These are phyloP conservation scores for Termitomyces titanicus DNA, from an alignment of 768 basidiomycete species.

Conservation along the genomic window DNA sequence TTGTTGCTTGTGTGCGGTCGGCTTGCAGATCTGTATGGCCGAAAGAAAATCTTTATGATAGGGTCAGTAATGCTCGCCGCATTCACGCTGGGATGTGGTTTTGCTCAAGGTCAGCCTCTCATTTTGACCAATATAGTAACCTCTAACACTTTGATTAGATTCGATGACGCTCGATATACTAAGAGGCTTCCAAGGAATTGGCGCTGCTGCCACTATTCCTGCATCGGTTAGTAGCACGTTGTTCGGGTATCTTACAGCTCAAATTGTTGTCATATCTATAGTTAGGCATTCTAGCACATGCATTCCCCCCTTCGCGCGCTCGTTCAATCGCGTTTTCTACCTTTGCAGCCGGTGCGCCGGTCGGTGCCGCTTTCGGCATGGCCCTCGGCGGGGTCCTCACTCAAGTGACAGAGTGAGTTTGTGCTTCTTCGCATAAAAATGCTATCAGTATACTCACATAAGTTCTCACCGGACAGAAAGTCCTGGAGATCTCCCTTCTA, in stretches of 20 bases:
- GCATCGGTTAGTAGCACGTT: conserved; percentile 49
- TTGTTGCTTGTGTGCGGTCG: conserved; percentile 73
- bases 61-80: conserved; percentile 53
- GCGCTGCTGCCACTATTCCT: conserved; percentile 72
- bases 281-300: conserved; percentile 79
- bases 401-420: conserved; percentile 40
- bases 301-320: conserved; percentile 63
- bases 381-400: conserved; percentile 72
- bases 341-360: conserved; percentile 80
- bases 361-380: conserved; percentile 72
- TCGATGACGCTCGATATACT: conserved; percentile 62
- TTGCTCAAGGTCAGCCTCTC: conserved; percentile 43
- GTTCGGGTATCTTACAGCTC: not conserved
- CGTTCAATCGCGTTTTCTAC: conserved; percentile 79
- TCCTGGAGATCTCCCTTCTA: conserved; percentile 70
- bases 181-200: conserved; percentile 79
- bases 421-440: not conserved
- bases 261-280: conserved; percentile 20
- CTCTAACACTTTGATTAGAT: conserved; percentile 31
- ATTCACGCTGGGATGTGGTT: conserved; percentile 64
- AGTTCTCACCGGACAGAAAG: conserved; percentile 19
- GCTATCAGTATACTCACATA: not conserved
- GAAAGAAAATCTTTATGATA: conserved; percentile 60
- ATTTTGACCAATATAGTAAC: not conserved
- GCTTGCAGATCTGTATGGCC: conserved; percentile 77